Percentiles rank a stretch among this genome's conserved stretches.
Evolutionary conservation across 805 yeast genomes (phyloP).

Genomic region (Sugiyamaella marilandica): DNA sequence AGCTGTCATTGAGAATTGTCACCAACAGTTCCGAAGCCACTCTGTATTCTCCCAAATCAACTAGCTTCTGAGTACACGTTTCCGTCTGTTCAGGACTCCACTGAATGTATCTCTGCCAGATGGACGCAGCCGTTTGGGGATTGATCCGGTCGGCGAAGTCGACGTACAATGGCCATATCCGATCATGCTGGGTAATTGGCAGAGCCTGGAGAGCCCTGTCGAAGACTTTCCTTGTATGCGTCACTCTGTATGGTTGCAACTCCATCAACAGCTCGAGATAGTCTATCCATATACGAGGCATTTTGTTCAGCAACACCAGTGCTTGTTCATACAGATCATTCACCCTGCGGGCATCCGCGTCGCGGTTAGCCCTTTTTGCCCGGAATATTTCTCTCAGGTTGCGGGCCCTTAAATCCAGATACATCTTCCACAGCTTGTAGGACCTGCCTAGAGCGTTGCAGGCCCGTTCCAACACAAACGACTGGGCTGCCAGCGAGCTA

Average conservation of each 20-base stretch:
- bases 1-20: slow-evolving; percentile 33
- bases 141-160: slow-evolving; percentile 47
- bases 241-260: slow-evolving; percentile 23
- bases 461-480: slow-evolving; percentile 51
- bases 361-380: neutral
- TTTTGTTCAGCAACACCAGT: slow-evolving; percentile 39
- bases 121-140: slow-evolving; percentile 30
- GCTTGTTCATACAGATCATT: slow-evolving; percentile 46
- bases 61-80: slow-evolving; percentile 24
- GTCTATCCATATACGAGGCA: slow-evolving; percentile 49
- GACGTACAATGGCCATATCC: slow-evolving; percentile 53
- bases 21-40: slow-evolving; percentile 36
- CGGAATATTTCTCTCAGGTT: slow-evolving; percentile 18
- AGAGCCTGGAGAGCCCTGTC: slow-evolving; percentile 46
- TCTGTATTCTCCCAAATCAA: slow-evolving; percentile 22
- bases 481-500: slow-evolving; percentile 26
- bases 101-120: slow-evolving; percentile 34
- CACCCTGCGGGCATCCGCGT: slow-evolving; percentile 24
- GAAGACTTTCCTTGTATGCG: slow-evolving; percentile 41
- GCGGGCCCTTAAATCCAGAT: slow-evolving; percentile 40
- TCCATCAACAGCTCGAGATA: slow-evolving; percentile 42
- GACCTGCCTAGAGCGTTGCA: slow-evolving; percentile 41
- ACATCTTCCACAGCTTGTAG: slow-evolving; percentile 51
- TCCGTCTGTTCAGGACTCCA: slow-evolving; percentile 27
- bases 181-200: slow-evolving; percentile 49